Conservation (phyloP, 495 filamentous ascomycete species). For the Aspergillus asperescens region DNA sequence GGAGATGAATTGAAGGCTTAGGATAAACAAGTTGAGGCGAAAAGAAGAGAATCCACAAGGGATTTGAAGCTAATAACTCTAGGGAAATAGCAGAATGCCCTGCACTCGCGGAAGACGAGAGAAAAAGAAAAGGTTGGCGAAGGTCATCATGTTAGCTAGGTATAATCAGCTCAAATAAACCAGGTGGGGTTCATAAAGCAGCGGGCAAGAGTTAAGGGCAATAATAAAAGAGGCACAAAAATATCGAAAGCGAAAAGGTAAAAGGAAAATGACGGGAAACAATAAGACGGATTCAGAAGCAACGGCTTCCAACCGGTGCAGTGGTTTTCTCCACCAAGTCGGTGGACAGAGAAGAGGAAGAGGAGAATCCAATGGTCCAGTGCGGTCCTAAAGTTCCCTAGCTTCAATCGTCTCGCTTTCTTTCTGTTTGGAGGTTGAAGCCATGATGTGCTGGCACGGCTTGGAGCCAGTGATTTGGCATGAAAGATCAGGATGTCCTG, state of each 20-base stretch:
- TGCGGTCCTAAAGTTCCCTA: conserved; percentile 20
- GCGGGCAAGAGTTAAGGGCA: conserved; percentile 1
- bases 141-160: conserved; percentile 15
- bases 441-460: conserved; percentile 87
- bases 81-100: conserved; percentile 11
- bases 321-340: conserved; percentile 15
- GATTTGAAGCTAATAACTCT: conserved; percentile 10
- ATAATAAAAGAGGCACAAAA: conserved; percentile 6
- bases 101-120: conserved; percentile 18
- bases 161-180: conserved; percentile 25
- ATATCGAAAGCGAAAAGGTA: conserved; percentile 6
- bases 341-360: conserved; percentile 12
- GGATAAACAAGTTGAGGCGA: conserved; percentile 9
- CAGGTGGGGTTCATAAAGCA: conserved; percentile 21
- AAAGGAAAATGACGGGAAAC: conserved; percentile 10
- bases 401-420: conserved; percentile 23
- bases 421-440: conserved; percentile 25
- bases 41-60: conserved; percentile 11
- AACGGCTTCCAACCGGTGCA: conserved; percentile 13
- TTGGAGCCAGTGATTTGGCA: conserved; percentile 62
- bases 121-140: conserved; percentile 20
- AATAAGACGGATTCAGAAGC: conserved; percentile 7
- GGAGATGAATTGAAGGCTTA: conserved; percentile 17
- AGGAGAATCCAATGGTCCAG: conserved; percentile 17
- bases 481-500: conserved; percentile 56